These are phyloP conservation scores for Peziza echinospora DNA, from an alignment of 495 filamentous ascomycete genomes.

Conservation along the genomic window DNA sequence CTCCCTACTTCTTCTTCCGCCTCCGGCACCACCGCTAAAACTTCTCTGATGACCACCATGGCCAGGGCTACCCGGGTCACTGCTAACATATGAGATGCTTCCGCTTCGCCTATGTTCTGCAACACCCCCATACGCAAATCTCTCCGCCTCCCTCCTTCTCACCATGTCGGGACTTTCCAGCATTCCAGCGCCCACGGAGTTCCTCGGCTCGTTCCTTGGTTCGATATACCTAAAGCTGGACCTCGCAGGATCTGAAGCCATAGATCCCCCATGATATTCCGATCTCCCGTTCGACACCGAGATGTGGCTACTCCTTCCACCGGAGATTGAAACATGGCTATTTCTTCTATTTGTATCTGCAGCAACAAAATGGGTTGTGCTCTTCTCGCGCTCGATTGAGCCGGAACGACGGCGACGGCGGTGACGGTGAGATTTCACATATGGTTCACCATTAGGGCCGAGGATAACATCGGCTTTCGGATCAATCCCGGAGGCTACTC, in stretches of 20 bases:
- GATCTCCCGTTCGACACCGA: not conserved
- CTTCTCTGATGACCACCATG: not conserved
- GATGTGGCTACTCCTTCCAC: not conserved
- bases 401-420: not conserved
- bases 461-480: not conserved
- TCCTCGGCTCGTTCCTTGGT: not conserved
- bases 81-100: not conserved
- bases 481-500: not conserved
- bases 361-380: not conserved
- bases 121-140: not conserved
- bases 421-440: not conserved
- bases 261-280: too few species aligned
- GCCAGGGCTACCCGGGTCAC: not conserved
- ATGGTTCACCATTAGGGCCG: not conserved
- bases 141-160: not conserved
- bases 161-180: not conserved
- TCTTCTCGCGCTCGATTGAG: not conserved
- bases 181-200: not conserved
- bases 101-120: not conserved
- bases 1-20: not conserved
- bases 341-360: not conserved
- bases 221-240: not conserved
- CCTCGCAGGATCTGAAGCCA: too few species aligned
- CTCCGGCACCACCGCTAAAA: not conserved
- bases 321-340: not conserved